phyloP scores from a whole-genome alignment of 2,329 filamentous ascomycete genomes.

The Zasmidium citrigriseum region DNA sequence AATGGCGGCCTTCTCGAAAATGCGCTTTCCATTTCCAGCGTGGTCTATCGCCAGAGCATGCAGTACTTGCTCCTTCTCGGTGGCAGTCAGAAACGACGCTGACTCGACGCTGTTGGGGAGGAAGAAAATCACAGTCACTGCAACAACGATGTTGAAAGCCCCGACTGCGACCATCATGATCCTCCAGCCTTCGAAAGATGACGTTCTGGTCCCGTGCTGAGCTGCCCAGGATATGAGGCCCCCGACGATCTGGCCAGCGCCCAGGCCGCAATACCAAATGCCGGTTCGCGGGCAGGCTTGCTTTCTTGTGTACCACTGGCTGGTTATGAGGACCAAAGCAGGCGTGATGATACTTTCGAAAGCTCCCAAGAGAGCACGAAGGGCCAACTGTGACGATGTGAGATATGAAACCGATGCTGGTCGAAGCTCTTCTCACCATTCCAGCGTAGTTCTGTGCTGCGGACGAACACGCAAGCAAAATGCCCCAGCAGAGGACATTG shows the following conservation, averaged over 20 bases:
- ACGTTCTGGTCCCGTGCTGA: conserved; percentile 29
- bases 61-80: conserved; percentile 48
- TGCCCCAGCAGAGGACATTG: not conserved
- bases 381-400: too few species aligned
- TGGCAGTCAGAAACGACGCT: conserved; percentile 65
- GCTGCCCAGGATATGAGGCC: conserved; percentile 62
- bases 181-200: conserved; percentile 22
- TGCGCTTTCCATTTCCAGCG: conserved; percentile 44
- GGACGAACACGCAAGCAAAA: not conserved
- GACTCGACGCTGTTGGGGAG: conserved; percentile 62
- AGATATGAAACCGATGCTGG: too few species aligned
- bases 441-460: conserved; percentile 19
- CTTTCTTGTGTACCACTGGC: too few species aligned
- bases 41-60: conserved; percentile 44
- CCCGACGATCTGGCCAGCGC: conserved; percentile 68
- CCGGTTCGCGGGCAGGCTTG: too few species aligned
- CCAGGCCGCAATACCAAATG: conserved; percentile 70
- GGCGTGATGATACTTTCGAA: not conserved
- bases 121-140: conserved; percentile 10
- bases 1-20: conserved; percentile 51
- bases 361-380: not conserved
- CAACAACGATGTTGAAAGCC: conserved; percentile 18
- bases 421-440: too few species aligned
- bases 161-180: conserved; percentile 27
- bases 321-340: conserved; percentile 1